Conservation (phyloP, 768 basidiomycete genomes). For the Pleurotus tuber-regium region DNA sequence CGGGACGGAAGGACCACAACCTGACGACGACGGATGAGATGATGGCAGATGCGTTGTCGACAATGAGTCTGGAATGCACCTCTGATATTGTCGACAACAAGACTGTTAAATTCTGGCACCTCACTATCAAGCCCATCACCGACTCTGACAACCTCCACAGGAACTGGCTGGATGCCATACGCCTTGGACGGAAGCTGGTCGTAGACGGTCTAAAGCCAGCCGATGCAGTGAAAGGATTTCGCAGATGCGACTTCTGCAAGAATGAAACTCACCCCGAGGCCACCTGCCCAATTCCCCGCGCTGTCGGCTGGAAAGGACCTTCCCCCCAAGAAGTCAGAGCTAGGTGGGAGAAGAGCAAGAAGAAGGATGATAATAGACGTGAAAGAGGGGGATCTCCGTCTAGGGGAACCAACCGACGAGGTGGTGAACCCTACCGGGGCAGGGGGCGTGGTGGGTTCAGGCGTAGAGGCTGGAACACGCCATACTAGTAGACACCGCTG, state of each 20-base stretch:
- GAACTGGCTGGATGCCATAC: background rate
- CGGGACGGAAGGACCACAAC: background rate
- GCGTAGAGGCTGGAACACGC: background rate
- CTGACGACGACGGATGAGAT: background rate
- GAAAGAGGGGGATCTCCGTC: background rate
- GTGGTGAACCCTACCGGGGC: background rate
- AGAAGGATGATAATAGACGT: background rate
- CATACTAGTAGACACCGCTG: no score
- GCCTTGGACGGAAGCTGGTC: background rate
- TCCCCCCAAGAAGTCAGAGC: background rate
- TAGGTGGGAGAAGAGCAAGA: background rate
- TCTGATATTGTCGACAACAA: background rate
- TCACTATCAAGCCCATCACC: background rate
- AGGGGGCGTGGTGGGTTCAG: background rate
- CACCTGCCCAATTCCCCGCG: background rate
- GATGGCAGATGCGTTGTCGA: background rate
- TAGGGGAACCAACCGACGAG: background rate
- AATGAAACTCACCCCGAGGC: background rate
- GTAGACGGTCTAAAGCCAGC: background rate
- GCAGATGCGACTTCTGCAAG: background rate
- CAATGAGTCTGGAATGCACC: background rate
- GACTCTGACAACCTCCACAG: background rate
- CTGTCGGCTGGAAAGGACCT: background rate
- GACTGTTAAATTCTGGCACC: background rate
- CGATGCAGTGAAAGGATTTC: background rate